These are phyloP conservation scores for Microthlaspi erraticum DNA, from an alignment of 345 rosid genomes.

Conservation along the genomic window DNA sequence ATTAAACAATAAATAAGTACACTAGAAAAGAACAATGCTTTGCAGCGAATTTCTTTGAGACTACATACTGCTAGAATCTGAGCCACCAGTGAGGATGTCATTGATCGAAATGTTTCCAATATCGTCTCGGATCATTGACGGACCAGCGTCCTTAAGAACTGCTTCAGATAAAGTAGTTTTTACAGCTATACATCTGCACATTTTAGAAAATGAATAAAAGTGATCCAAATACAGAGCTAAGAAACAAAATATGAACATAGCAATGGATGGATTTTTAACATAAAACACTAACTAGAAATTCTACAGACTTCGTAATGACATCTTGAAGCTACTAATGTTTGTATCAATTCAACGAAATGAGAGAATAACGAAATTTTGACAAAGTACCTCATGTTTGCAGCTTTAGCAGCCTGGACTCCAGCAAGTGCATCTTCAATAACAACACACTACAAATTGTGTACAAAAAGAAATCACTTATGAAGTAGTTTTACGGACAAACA, in stretches of 20 bases:
- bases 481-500: constrained; percentile 12
- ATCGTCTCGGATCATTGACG: constrained; percentile 73
- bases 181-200: constrained; percentile 89
- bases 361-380: constrained; percentile 8
- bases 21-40: constrained; percentile 49
- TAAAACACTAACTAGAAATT: constrained; percentile 1
- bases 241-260: background rate
- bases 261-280: background rate
- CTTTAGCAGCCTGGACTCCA: constrained; percentile 95
- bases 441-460: constrained; percentile 62
- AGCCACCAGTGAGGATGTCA: constrained; percentile 90
- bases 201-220: constrained; percentile 33
- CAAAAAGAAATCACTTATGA: constrained; percentile 17
- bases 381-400: constrained; percentile 89
- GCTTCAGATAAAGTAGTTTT: constrained; percentile 82
- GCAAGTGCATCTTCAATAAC: constrained; percentile 97
- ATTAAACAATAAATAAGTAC: constrained; percentile 31
- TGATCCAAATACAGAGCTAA: constrained; percentile 26
- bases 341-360: background rate
- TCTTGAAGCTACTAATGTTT: background rate
- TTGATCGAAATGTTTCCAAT: constrained; percentile 75
- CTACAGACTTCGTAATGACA: background rate
- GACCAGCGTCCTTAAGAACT: constrained; percentile 63
- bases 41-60: constrained; percentile 48
- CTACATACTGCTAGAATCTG: constrained; percentile 79